phyloP scores from a whole-genome alignment of 129 eudicot species.

The Rutidosis leptorrhynchoides region DNA sequence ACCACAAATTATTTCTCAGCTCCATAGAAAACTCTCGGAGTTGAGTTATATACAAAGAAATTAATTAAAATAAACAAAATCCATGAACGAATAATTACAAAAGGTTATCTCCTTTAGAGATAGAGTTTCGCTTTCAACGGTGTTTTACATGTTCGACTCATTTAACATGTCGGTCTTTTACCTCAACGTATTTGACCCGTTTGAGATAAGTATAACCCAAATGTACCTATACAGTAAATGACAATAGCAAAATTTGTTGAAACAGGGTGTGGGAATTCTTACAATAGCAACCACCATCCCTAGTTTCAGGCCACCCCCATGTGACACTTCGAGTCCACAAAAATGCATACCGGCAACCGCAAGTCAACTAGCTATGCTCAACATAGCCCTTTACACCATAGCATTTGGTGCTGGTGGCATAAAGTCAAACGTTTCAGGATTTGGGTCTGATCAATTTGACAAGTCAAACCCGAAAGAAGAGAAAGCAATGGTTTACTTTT shows the following conservation, averaged over 20 bases:
- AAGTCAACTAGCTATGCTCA: conserved; percentile 54
- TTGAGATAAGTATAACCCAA: neutral
- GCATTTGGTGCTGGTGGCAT: conserved; percentile 86
- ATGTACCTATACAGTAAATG: neutral
- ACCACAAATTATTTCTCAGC: too few species aligned
- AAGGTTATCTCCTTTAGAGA: neutral
- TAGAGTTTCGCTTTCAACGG: neutral
- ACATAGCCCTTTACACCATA: conserved; percentile 68
- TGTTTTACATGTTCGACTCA: neutral
- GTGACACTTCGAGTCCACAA: conserved; percentile 38
- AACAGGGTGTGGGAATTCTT: conserved; percentile 63
- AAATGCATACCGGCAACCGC: conserved; percentile 53
- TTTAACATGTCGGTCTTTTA: neutral
- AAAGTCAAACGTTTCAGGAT: conserved; percentile 82
- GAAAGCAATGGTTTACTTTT: conserved; percentile 67
- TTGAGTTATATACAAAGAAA: too few species aligned
- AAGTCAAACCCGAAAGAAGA: conserved; percentile 54
- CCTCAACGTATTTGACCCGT: neutral
- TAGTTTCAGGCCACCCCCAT: conserved; percentile 66
- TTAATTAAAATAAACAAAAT: too few species aligned
- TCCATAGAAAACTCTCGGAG: too few species aligned
- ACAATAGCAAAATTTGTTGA: neutral
- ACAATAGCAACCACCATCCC: conserved; percentile 55
- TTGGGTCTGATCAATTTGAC: conserved; percentile 85
- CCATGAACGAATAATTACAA: neutral